These are phyloP conservation scores for Cucumis hystrix DNA, from an alignment of 306 rosid species.

Conservation along the genomic window DNA sequence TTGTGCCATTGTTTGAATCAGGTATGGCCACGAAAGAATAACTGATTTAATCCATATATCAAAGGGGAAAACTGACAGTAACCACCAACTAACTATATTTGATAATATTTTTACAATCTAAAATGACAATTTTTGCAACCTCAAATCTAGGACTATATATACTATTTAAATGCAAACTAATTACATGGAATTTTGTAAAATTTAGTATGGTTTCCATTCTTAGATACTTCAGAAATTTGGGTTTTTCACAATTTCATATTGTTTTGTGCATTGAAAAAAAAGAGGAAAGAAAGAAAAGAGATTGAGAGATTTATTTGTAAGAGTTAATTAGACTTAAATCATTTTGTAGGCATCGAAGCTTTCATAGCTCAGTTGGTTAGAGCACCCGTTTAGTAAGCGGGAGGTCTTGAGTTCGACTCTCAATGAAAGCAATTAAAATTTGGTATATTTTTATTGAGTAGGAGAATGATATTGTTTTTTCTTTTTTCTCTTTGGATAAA, in stretches of 20 bases:
- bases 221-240: neutral
- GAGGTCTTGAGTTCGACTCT: conserved; percentile 78
- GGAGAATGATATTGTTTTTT: too few relatives aligned
- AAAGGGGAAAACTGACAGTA: neutral
- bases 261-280: neutral
- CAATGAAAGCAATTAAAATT: conserved; percentile 32
- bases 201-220: neutral
- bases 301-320: too few relatives aligned
- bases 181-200: neutral
- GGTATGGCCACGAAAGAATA: neutral
- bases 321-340: too few relatives aligned
- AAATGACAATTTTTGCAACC: neutral
- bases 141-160: neutral
- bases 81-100: neutral
- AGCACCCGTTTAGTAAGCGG: conserved; percentile 85
- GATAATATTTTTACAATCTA: neutral
- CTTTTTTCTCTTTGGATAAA: too few relatives aligned
- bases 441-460: too few relatives aligned
- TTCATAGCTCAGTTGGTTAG: conserved; percentile 76
- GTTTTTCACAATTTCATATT: neutral
- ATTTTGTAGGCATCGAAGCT: neutral
- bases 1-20: neutral
- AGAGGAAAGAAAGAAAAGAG: too few relatives aligned
- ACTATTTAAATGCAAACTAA: neutral
- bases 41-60: neutral